Base-by-base conservation (phyloP, 2,329 filamentous ascomycete genomes). In the Penicillium sp. region DNA sequence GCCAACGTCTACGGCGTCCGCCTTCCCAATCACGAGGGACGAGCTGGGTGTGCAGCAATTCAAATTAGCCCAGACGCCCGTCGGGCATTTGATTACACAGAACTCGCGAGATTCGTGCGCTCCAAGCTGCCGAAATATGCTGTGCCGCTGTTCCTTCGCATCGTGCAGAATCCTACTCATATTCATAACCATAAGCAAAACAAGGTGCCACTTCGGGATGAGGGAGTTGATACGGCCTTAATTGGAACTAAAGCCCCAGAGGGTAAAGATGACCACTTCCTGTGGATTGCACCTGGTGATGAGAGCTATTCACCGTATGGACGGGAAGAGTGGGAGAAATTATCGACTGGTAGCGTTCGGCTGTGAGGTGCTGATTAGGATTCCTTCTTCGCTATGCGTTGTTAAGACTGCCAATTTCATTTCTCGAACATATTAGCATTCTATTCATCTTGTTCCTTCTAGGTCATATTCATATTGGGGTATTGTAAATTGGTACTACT, bases 111-210 rank as follows among this genome's bases (percentile, higher is more conserved):
- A 73, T 84, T 87, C 66, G 79, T 81, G 2, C 80, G 83, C 7
- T 78, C 79, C 15, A 79, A 84, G 50, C 76, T 92, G 23, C 89
- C 90, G 0, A 82, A 81, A 60, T 92, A 92, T 66, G 90, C 89
- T 0, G 87, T 92, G 1, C 90, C 90, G 0, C 74, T 91, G 2
- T 92, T 92, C 75, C 66, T 92, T 41, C 79, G 89, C 0, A 72
- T 90, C 19, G 80, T 89, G 23, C 75, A 81, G 27, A 71, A 68
- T 13, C 57, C 72, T 4, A 66, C 65, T 9, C 74, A 76, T 56
- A 76, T 73, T 36, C 83, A 87, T 6, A 92, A 91, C 65, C 88
- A 91, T 70, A 92, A 92, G 75, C 89, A 91, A 74, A 90, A 91
- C 69, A 92, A 92, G 71, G 82, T 87, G 2, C 86, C 86, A 0